Evolutionary conservation across 2,329 filamentous ascomycete genomes (phyloP).

Genomic region (Celoporthe dispersa): DNA sequence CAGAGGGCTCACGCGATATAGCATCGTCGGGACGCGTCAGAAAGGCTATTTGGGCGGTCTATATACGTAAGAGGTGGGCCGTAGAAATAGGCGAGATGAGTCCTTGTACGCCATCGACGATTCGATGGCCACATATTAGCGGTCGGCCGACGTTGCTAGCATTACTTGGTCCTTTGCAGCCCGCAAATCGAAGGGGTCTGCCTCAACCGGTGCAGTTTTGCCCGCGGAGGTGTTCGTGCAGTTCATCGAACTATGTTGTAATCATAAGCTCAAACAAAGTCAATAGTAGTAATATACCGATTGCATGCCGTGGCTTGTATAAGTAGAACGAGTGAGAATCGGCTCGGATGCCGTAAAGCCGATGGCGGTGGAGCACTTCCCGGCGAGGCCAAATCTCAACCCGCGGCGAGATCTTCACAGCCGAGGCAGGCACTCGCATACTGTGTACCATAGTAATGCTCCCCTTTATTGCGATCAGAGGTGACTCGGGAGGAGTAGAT

Average conservation of each 20-base stretch:
- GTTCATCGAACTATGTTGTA: not conserved
- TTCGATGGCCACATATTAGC: not conserved
- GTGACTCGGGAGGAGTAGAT: not conserved
- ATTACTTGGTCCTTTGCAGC: not conserved
- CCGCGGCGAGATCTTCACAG: not conserved
- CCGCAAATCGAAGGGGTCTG: not conserved
- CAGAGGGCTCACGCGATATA: not conserved
- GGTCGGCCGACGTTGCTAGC: too few relatives aligned
- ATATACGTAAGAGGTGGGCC: conserved; percentile 1
- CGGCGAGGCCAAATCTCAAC: not conserved
- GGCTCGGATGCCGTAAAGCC: not conserved
- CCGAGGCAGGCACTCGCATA: not conserved
- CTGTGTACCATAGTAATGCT: not conserved
- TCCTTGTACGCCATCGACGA: not conserved
- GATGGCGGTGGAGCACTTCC: not conserved
- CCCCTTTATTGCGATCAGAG: not conserved
- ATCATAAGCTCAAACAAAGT: not conserved
- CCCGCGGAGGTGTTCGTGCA: not conserved
- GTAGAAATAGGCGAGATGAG: not conserved
- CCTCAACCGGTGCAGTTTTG: not conserved
- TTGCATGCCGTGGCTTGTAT: not conserved
- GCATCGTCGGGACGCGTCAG: not conserved
- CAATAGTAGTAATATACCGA: not conserved
- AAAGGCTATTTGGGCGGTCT: not conserved
- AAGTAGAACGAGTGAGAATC: not conserved